Conservation (phyloP, 1,284 basidiomycete species). For the Ganoderma sp. region DNA sequence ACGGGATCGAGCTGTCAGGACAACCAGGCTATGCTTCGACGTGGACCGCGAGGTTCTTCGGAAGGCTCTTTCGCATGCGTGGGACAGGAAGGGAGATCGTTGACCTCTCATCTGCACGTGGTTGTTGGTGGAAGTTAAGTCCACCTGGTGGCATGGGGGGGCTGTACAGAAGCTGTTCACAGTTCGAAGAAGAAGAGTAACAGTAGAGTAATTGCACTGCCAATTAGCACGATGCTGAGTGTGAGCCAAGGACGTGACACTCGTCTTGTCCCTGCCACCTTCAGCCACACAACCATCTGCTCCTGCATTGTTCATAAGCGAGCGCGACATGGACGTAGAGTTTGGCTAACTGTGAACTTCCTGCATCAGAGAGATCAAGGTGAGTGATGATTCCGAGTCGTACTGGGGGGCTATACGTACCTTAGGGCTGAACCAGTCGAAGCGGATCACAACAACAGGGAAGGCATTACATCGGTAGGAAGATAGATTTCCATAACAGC, state of each 20-base stretch:
- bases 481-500: neutral
- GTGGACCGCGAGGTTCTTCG: neutral
- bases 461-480: neutral
- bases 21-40: neutral
- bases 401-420: neutral
- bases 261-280: neutral
- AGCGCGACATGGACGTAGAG: neutral
- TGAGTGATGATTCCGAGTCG: neutral
- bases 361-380: neutral
- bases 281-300: neutral
- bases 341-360: neutral
- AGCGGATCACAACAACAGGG: neutral
- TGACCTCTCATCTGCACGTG: neutral
- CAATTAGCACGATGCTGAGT: too few species aligned
- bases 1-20: neutral
- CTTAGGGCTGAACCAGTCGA: neutral
- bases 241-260: neutral
- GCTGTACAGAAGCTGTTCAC: conserved; percentile 2
- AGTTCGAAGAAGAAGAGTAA: neutral
- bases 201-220: neutral
- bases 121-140: neutral
- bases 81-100: neutral
- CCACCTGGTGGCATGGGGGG: neutral
- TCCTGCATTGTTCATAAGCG: neutral
- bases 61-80: neutral